These are phyloP conservation scores for Paecilomyces sp. DNA, from an alignment of 2,329 filamentous ascomycete species.

Conservation along the genomic window DNA sequence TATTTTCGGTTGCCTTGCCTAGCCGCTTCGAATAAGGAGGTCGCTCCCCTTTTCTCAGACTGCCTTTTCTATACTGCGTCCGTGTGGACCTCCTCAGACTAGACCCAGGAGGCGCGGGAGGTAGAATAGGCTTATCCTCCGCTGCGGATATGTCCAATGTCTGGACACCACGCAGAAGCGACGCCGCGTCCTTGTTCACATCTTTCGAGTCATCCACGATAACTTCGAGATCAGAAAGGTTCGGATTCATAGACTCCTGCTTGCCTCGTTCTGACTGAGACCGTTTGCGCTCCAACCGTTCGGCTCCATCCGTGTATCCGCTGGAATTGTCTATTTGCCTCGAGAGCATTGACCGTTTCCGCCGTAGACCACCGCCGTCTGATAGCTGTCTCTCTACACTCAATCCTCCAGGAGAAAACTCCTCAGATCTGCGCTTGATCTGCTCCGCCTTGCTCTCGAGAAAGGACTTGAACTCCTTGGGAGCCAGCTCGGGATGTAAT, in stretches of 20 bases:
- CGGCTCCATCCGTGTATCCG: slow-evolving; percentile 76
- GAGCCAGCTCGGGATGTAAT: slow-evolving; percentile 88
- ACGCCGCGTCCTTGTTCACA: slow-evolving; percentile 61
- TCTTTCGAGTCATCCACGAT: slow-evolving; percentile 73
- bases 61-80: slow-evolving; percentile 86
- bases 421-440: slow-evolving; percentile 76
- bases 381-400: slow-evolving; percentile 48
- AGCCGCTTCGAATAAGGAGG: slow-evolving; percentile 68
- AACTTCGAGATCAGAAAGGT: slow-evolving; percentile 64
- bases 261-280: slow-evolving; percentile 50
- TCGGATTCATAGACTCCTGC: slow-evolving; percentile 53
- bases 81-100: slow-evolving; percentile 82
- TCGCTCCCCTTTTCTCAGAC: slow-evolving; percentile 70
- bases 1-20: slow-evolving; percentile 56
- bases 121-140: slow-evolving; percentile 82
- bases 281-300: slow-evolving; percentile 66
- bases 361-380: slow-evolving; percentile 53
- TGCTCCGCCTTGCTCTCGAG: slow-evolving; percentile 87
- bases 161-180: slow-evolving; percentile 35
- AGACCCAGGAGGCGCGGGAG: slow-evolving; percentile 64
- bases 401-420: slow-evolving; percentile 53
- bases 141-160: slow-evolving; percentile 36
- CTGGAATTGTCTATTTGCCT: slow-evolving; percentile 74
- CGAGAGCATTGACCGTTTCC: slow-evolving; percentile 95
- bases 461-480: slow-evolving; percentile 94